Evolutionary conservation across 2,329 filamentous ascomycete species (phyloP), one percentile per base, ranked within the genome.

Genomic region (Diaporthe nobilis): DNA sequence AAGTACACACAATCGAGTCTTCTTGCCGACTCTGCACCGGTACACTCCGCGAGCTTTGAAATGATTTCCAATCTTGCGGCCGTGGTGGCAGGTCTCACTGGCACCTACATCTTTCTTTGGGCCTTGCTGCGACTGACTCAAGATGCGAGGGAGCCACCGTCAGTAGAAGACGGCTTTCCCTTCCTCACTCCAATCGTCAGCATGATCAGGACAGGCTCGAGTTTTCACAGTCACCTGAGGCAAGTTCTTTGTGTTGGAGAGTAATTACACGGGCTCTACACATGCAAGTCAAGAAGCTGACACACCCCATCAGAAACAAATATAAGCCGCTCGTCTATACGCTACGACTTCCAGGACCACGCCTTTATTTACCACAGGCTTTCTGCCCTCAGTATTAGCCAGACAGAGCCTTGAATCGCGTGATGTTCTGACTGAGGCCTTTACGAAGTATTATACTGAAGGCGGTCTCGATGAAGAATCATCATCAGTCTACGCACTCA

Each of bases 271-370:
- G 5, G 12, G 53, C n/a, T 42, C 61, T 67, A 20, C 42, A 34
- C 3, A 22, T 25, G 25, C 25, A 67, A 25, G n/a, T 31, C 28
- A 22, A 28, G 39, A 28, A 28, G 60, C 42, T 65, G 25, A 67
- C 61, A 67, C 28, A 67, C 42, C 37, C n/a, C 25, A 49, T 31
- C 37, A 79, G 77, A 67, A 72, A 78, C 71, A 73, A 63, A 39
- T 77, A 78, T 42, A 73, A 70, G 8, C 78, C 80, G 0, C 80
- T 80, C 22, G 80, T 82, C 28, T 82, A 82, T 60, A 82, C 80
- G 0, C 75, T 81, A 3, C 79, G 81, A 2, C 44, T 81, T 42
- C 81, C 80, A 4, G 78, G 78, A 47, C 65, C 71, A 3, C 77
- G 80, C 9, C 79, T 81, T 13, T 81, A 81, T 72, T 72, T 13